Base-by-base conservation (phyloP, 176 grass and related monocot genomes). In the Oryza punctata region DNA sequence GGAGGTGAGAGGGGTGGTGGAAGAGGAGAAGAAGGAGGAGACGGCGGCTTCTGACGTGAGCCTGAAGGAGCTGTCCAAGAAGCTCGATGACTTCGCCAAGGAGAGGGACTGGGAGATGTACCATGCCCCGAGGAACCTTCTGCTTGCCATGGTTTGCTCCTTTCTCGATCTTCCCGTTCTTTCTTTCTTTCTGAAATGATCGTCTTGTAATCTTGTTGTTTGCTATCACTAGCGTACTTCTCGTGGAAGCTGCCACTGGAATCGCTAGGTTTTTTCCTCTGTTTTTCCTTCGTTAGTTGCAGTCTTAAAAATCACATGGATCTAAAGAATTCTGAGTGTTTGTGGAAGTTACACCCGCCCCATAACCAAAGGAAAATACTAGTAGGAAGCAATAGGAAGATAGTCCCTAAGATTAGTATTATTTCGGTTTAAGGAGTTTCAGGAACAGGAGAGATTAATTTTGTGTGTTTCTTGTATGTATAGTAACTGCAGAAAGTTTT, bases 91-190 rank as follows among this genome's bases (percentile, higher is more conserved):
- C 71, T 97, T 97, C 78, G 92, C 95, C 45, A 86, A 84, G 81
- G 90, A 93, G 88, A 86, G 95, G 81, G 89, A 98, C 83, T 98
- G 95, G 95, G 95, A 98, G 70, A 83, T 91, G 74, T 73, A 93
- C 85, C 95, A 98, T 26, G 88, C 73, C 82, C 95, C 95, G 0
- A 91, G 95, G 86, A 98, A 98, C 81, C 88, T 98, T 10, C 87
- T 98, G 78, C 95, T 98, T 23, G 95, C 95, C 90, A 94, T 98
- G 92, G 95, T 98, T 76, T 27, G 76, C 38, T 10, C 28, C 28
- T 29, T 29, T 29, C 49, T 6, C 52, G 50, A 54, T 27, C 16
- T 71, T 9, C 16, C 8, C 0, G 27, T 7, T 59, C 59, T 5
- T 12, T 10, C 24, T 11, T n/a, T 4, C 19, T 46, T 45, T 11